These are phyloP conservation scores for Streptanthus diversifolius DNA, from an alignment of 345 rosid species.

Conservation along the genomic window DNA sequence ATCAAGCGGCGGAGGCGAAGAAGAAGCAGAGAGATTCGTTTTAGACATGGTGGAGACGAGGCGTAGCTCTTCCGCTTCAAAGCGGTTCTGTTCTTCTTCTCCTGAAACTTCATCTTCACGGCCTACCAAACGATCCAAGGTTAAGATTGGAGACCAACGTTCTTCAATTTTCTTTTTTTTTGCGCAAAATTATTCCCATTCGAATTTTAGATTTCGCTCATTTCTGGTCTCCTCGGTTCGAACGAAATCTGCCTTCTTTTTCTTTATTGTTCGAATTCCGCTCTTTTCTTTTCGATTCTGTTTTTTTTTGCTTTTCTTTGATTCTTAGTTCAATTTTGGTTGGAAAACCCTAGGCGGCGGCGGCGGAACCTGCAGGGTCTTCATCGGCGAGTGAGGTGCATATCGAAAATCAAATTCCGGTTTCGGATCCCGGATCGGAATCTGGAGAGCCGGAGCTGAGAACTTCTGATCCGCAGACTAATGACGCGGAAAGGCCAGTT, in stretches of 20 bases:
- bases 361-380: constrained; percentile 46
- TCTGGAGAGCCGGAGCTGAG: constrained; percentile 48
- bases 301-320: constrained; percentile 2
- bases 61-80: constrained; percentile 75
- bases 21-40: background rate
- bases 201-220: background rate
- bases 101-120: constrained; percentile 41
- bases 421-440: constrained; percentile 49
- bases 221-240: background rate
- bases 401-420: constrained; percentile 36
- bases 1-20: constrained; percentile 40
- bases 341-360: constrained; percentile 36
- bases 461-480: constrained; percentile 52
- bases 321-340: background rate
- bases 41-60: constrained; percentile 87
- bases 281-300: background rate
- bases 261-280: background rate
- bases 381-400: constrained; percentile 53
- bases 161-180: background rate
- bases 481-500: constrained; percentile 34
- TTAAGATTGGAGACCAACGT: constrained; percentile 6
- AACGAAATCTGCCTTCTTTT: constrained; percentile 18
- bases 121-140: constrained; percentile 76
- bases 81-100: constrained; percentile 46
- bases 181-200: too few relatives aligned